Evolutionary conservation across 2,329 filamentous ascomycete species (phyloP).

Genomic region (Apiospora malaysiana): DNA sequence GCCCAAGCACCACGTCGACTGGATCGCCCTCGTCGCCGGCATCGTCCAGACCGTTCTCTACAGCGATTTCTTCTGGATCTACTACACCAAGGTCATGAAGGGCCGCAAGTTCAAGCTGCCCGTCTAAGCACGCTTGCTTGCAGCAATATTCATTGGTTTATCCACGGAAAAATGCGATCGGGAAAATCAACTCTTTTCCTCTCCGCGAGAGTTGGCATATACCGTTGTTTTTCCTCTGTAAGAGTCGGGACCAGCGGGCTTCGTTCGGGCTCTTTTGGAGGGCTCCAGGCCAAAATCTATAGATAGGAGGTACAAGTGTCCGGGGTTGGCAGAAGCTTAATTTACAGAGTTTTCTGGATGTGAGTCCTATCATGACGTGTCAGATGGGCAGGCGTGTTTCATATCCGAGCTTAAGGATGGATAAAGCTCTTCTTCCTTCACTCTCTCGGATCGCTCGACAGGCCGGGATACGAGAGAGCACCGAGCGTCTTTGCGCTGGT

Average conservation of each 20-base stretch:
- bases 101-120: constrained; percentile 88
- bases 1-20: constrained; percentile 74
- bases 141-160: too few relatives aligned
- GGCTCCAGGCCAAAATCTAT: neutral
- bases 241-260: neutral
- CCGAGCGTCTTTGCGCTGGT: neutral
- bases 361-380: neutral
- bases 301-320: neutral
- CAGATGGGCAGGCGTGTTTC: neutral
- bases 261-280: neutral
- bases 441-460: neutral
- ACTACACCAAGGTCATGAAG: constrained; percentile 95
- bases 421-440: neutral
- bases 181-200: neutral
- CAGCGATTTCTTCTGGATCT: constrained; percentile 99
- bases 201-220: neutral
- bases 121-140: constrained; percentile 57
- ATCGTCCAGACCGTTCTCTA: constrained; percentile 94
- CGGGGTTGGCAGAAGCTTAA: too few relatives aligned
- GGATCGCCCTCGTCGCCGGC: constrained; percentile 86
- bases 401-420: neutral
- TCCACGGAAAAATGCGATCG: neutral
- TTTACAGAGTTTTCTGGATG: neutral
- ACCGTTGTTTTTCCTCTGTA: neutral
- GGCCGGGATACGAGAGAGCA: neutral